Base-by-base conservation (phyloP, 176 grass and related monocot genomes). In the Cymbopogon citratus region DNA sequence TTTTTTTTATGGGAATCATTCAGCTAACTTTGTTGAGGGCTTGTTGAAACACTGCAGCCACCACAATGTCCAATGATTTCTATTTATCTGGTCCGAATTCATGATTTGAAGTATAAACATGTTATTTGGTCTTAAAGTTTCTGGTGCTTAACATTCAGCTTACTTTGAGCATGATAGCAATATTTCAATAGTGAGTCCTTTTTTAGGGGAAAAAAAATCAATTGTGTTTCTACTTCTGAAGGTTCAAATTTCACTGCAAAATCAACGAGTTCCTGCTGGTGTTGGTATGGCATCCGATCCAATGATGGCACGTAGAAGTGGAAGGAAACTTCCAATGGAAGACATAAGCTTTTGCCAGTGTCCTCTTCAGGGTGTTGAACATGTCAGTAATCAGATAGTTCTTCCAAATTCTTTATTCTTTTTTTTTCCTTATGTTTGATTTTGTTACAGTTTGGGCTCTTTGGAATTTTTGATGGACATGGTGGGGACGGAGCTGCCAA, bases 391-490 rank as follows among this genome's bases (percentile, higher is more conserved):
- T 34, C 27, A 83, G 26, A 74, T 83, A 76, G 28, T 35, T 70
- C 21, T 68, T 18, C 5, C 51, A 69, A n/a, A 74, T n/a, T 49
- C 18, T 62, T 48, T 28, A 10, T 72, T 69, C 43, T 3, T 8
- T 40, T 75, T 59, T 25, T 80, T 33, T 19, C 52, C 52, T 85
- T 9, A 75, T 73, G 71, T 72, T 19, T 46, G 57, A 57, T 84
- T 80, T 9, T 62, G 52, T 59, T 87, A 74, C 81, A 97, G 94
- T 97, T 97, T 93, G 94, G 94, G 43, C 78, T 97, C 26, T 82
- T 93, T 69, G 88, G 84, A 18, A 89, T 97, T 75, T 97, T 91
- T 76, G 91, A 97, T 93, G 94, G 94, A 76, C 91, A 93, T 91
- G 94, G 84, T 59, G 94, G 94, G 72, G 89, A 84, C 86, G 89